Conservation (phyloP, 129 eudicot species). For the Tanacetum coccineum region DNA sequence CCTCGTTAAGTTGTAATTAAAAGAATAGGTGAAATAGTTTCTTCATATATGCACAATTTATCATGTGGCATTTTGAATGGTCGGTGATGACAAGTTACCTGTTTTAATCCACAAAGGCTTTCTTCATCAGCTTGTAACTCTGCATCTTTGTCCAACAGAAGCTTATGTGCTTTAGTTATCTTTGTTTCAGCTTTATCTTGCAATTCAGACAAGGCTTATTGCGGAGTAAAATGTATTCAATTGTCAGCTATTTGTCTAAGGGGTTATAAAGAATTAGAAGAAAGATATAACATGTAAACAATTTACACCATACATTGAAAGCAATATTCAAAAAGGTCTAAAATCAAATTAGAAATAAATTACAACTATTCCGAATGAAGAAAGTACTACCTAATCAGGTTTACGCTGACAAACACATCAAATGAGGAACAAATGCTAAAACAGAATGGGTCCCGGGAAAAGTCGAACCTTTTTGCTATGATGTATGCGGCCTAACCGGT, state of each 20-base stretch:
- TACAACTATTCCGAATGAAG: too few relatives aligned
- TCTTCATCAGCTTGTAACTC: slow-evolving; percentile 77
- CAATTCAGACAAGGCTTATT: slow-evolving; percentile 64
- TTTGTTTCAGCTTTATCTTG: slow-evolving; percentile 82
- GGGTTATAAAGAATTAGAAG: not conserved
- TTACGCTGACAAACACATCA: too few relatives aligned
- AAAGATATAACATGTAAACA: slow-evolving; percentile 12
- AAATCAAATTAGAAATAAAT: too few relatives aligned
- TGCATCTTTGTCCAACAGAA: slow-evolving; percentile 70
- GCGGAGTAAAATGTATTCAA: slow-evolving; percentile 18
- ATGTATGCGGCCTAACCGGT: too few relatives aligned
- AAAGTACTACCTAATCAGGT: too few relatives aligned
- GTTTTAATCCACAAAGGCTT: slow-evolving; percentile 68
- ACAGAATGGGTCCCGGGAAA: too few relatives aligned
- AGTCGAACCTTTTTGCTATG: too few relatives aligned
- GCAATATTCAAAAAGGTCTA: too few relatives aligned
- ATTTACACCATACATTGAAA: not conserved
- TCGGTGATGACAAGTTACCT: slow-evolving; percentile 39
- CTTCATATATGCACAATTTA: slow-evolving; percentile 6
- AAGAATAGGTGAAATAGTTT: not conserved
- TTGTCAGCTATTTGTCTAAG: slow-evolving; percentile 12
- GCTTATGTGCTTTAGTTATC: slow-evolving; percentile 63
- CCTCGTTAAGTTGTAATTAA: too few relatives aligned
- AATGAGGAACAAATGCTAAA: too few relatives aligned
- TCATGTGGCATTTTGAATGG: not conserved